Percentiles rank a stretch among this genome's conserved stretches.
phyloP scores from a whole-genome alignment of 169 alveolate genomes.

The Plasmodium coatneyi region DNA sequence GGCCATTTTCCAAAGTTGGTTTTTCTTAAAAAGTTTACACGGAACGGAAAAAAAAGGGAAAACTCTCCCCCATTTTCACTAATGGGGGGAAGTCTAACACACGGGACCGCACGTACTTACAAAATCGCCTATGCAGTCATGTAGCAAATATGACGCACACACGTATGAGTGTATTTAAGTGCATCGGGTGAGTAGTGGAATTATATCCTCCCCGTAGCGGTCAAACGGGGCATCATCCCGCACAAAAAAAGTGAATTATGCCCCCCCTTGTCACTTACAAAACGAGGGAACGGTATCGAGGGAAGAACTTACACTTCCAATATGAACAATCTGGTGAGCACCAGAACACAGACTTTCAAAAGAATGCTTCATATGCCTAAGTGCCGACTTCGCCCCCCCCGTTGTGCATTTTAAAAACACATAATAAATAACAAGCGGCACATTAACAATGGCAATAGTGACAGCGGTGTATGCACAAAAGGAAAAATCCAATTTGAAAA shows the following conservation, averaged over 20 bases:
- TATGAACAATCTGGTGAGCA: slow-evolving; percentile 26
- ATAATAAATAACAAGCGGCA: slow-evolving; percentile 18
- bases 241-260: background rate
- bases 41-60: background rate
- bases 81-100: background rate
- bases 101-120: background rate
- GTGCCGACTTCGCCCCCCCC: background rate
- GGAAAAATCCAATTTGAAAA: background rate
- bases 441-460: background rate
- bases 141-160: background rate
- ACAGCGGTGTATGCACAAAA: background rate
- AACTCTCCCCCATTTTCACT: background rate
- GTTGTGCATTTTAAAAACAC: background rate
- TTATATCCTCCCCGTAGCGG: background rate
- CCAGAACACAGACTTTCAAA: slow-evolving; percentile 4
- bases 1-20: background rate
- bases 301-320: slow-evolving; percentile 17
- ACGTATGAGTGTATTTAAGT: background rate
- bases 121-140: background rate
- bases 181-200: background rate
- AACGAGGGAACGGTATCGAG: background rate
- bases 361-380: slow-evolving; percentile 5
- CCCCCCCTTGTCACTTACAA: background rate
- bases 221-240: background rate
- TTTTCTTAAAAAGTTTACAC: background rate